phyloP scores from a whole-genome alignment of 2,329 filamentous ascomycete genomes.

The Fusarium humuli region DNA sequence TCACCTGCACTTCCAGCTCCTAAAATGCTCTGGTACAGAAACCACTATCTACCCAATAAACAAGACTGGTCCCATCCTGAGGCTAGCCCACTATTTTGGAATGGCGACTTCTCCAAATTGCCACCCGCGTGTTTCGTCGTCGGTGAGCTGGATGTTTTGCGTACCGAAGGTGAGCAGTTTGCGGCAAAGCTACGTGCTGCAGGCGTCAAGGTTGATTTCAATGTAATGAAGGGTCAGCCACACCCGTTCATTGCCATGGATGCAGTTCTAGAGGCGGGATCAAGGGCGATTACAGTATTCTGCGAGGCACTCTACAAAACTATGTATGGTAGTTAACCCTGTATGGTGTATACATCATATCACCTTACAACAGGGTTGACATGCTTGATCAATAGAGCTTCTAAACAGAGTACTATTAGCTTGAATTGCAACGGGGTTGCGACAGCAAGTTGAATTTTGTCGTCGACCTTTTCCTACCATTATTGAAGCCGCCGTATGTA shows the following conservation, averaged over 20 bases:
- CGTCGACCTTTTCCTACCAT: background rate
- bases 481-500: fast-evolving
- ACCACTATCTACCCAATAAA: constrained; percentile 5
- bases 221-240: constrained; percentile 15
- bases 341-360: background rate
- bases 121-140: constrained; percentile 22
- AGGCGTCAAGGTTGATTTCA: background rate
- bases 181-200: background rate
- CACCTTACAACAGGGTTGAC: background rate
- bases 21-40: constrained; percentile 22
- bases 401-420: background rate
- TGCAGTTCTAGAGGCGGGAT: constrained; percentile 13
- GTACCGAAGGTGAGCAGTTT: constrained; percentile 14
- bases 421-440: fast-evolving
- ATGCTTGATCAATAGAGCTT: background rate
- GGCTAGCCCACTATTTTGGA: background rate
- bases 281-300: constrained; percentile 6
- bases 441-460: background rate
- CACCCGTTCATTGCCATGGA: constrained; percentile 29
- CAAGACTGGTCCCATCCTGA: background rate
- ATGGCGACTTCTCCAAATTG: constrained; percentile 5
- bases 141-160: constrained; percentile 4
- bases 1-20: background rate
- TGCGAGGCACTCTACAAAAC: constrained; percentile 9
- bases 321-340: background rate